phyloP scores from a whole-genome alignment of 306 rosid species.

The Vachellia collinsii region DNA sequence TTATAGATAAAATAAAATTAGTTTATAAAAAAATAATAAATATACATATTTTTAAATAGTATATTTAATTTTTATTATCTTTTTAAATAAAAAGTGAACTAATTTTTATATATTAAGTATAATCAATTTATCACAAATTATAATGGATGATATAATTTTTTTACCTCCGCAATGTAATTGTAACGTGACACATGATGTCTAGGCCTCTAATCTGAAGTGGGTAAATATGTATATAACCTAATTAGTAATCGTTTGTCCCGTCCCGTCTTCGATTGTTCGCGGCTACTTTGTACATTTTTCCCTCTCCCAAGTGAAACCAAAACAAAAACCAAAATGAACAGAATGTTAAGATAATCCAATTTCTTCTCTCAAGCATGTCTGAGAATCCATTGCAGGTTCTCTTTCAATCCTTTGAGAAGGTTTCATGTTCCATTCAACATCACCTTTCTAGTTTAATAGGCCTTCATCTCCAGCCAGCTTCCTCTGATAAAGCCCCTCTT shows the following conservation, averaged over 20 bases:
- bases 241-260: not conserved
- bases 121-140: no score
- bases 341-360: not conserved
- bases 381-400: constrained; percentile 61
- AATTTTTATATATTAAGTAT: no score
- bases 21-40: no score
- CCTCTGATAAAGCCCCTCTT: constrained; percentile 32
- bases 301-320: not conserved
- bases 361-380: constrained; percentile 50
- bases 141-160: no score
- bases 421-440: constrained; percentile 64
- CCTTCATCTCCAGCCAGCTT: constrained; percentile 38
- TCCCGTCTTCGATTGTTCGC: not conserved
- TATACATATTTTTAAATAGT: no score
- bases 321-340: not conserved
- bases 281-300: not conserved
- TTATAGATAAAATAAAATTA: no score
- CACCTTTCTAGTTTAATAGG: constrained; percentile 54
- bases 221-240: no score
- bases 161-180: no score
- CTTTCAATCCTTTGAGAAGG: constrained; percentile 48
- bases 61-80: no score
- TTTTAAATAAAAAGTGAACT: no score
- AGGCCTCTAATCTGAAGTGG: no score
- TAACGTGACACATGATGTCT: no score